Conservation (phyloP, 2,329 filamentous ascomycete genomes). For the Scytalidium sp. region DNA sequence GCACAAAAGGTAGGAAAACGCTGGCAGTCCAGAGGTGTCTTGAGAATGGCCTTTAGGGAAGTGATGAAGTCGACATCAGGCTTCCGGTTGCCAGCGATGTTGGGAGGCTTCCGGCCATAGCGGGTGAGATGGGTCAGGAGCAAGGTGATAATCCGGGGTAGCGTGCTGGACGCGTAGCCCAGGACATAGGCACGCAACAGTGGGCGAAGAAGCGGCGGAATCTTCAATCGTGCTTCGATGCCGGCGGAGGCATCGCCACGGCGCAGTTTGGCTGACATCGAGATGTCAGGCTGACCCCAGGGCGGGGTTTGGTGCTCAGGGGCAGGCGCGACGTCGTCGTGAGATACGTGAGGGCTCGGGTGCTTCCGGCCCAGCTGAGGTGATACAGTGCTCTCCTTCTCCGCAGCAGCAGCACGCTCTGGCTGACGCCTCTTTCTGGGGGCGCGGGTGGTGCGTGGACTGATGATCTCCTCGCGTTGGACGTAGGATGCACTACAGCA, state of each 20-base stretch:
- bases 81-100: conserved; percentile 15
- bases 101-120: conserved; percentile 17
- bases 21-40: conserved; percentile 49
- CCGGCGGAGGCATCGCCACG: background rate
- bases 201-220: conserved; percentile 52
- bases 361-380: too few relatives aligned
- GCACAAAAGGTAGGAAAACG: conserved; percentile 64
- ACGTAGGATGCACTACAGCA: too few relatives aligned
- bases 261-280: background rate
- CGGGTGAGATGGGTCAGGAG: conserved; percentile 45
- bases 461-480: too few relatives aligned
- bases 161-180: conserved; percentile 58
- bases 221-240: background rate
- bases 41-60: conserved; percentile 39
- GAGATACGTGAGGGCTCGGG: too few relatives aligned
- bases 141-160: conserved; percentile 53
- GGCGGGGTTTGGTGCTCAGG: background rate
- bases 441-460: too few relatives aligned
- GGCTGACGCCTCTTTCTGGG: too few relatives aligned
- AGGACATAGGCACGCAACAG: conserved; percentile 57
- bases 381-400: too few relatives aligned
- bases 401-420: too few relatives aligned
- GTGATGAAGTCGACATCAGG: conserved; percentile 27
- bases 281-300: background rate
- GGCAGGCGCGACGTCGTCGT: too few relatives aligned